Conservation (phyloP, 768 basidiomycete species). For the Trametes cubensis region DNA sequence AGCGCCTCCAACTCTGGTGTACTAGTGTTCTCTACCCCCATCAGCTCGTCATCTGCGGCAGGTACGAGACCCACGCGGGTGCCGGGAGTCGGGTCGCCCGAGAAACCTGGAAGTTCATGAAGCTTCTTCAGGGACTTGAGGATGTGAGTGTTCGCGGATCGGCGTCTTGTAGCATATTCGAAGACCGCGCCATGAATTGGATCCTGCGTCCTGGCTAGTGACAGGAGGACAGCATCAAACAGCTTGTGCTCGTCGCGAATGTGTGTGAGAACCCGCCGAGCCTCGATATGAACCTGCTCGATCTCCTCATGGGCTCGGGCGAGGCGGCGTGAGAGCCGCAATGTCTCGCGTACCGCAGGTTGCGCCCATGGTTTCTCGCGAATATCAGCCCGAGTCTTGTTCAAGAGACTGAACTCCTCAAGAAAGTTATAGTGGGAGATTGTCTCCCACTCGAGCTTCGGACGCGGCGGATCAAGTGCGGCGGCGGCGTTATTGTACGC, state of each 20-base stretch:
- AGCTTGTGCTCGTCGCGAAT: conserved; percentile 35
- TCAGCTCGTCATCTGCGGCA: too few species aligned
- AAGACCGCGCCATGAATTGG: too few species aligned
- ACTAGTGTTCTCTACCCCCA: too few species aligned
- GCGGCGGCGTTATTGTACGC: conserved; percentile 36
- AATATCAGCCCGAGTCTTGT: conserved; percentile 27
- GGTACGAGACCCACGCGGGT: too few species aligned
- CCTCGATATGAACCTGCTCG: conserved; percentile 27
- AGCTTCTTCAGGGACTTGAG: too few species aligned
- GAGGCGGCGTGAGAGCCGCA: conserved; percentile 26
- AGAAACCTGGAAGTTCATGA: too few species aligned
- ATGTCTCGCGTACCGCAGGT: conserved; percentile 27
- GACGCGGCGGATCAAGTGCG: conserved; percentile 26
- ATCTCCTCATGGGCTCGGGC: conserved; percentile 32
- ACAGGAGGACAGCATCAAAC: too few species aligned
- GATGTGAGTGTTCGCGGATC: too few species aligned
- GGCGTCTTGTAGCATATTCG: too few species aligned
- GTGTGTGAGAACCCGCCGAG: conserved; percentile 31
- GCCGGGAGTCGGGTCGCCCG: too few species aligned
- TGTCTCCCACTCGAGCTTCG: conserved; percentile 28
- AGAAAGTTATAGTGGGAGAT: conserved; percentile 35
- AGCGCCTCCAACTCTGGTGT: too few species aligned
- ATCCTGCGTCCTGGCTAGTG: too few species aligned
- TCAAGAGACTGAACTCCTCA: conserved; percentile 35
- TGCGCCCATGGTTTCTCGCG: conserved; percentile 34